phyloP scores from a whole-genome alignment of 345 rosid genomes.

The Populus euphratica region DNA sequence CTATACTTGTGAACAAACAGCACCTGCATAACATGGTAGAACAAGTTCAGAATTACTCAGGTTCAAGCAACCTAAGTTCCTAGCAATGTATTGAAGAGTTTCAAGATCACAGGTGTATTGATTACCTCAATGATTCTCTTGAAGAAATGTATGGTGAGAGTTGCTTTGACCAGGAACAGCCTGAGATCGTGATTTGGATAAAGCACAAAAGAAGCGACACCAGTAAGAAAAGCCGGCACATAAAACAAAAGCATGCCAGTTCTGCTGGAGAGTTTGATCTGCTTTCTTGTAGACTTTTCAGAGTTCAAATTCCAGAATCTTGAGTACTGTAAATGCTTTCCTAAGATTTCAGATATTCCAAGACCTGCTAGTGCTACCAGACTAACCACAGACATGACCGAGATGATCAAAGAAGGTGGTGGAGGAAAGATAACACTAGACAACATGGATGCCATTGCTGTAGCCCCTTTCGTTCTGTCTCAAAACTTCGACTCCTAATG shows the following conservation, averaged over 20 bases:
- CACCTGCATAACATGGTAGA: conserved; percentile 9
- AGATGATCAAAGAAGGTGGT: neutral
- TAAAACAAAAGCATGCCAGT: conserved; percentile 1
- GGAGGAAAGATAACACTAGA: neutral
- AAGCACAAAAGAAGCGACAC: neutral
- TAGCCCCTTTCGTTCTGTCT: neutral
- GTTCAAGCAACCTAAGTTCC: neutral
- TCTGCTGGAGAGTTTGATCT: conserved; percentile 4
- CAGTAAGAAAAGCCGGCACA: neutral
- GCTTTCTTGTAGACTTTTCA: neutral
- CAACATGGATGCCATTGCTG: neutral
- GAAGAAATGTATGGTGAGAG: neutral
- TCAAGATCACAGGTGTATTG: neutral
- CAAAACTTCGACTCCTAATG: neutral
- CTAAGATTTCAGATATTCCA: neutral
- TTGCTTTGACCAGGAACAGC: neutral
- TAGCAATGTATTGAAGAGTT: neutral
- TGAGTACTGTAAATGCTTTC: conserved; percentile 3
- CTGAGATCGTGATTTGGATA: neutral
- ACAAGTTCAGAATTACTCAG: neutral
- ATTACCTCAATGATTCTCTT: neutral
- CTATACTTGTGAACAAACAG: conserved; percentile 27
- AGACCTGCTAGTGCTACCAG: neutral
- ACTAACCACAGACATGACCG: conserved; percentile 5
- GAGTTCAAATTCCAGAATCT: neutral